Percentiles rank a stretch among this genome's conserved stretches.
These are phyloP conservation scores for Papiliotrema fonsecae DNA, from an alignment of 1,284 basidiomycete species.

Conservation along the genomic window DNA sequence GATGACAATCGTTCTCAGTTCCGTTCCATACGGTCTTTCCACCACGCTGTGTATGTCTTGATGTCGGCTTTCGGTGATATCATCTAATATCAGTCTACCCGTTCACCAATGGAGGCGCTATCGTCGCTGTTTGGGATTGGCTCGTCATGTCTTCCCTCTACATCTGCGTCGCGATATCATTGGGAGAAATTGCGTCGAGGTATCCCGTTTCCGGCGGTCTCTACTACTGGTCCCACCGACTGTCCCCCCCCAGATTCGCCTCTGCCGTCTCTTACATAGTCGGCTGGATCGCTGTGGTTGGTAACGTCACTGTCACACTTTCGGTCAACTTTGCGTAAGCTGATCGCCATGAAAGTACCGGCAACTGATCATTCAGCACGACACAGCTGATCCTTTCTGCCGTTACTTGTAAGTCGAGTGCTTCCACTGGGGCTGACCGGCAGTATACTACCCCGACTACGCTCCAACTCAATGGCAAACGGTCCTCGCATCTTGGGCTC, in stretches of 20 bases:
- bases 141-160: conserved; percentile 48
- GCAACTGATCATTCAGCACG: conserved; percentile 22
- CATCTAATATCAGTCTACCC: conserved; percentile 26
- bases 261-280: conserved; percentile 47
- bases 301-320: conserved; percentile 48
- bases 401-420: conserved; percentile 14
- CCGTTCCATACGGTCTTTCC: conserved; percentile 32
- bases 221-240: conserved; percentile 50
- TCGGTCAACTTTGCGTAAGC: conserved; percentile 48
- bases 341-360: not conserved
- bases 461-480: conserved; percentile 29
- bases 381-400: conserved; percentile 46
- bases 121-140: conserved; percentile 44
- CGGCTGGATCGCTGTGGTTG: conserved; percentile 49
- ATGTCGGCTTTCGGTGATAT: not conserved
- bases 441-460: conserved; percentile 28
- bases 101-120: conserved; percentile 30
- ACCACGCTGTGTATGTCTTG: conserved; percentile 28
- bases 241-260: conserved; percentile 38
- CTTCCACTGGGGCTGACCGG: not conserved
- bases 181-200: conserved; percentile 49
- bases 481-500: conserved; percentile 41
- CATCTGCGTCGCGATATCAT: conserved; percentile 47
- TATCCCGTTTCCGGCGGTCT: conserved; percentile 49
- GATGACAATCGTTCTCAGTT: conserved; percentile 35